phyloP scores from a whole-genome alignment of 2,329 filamentous ascomycete genomes.

The Grosmannia serpens region DNA sequence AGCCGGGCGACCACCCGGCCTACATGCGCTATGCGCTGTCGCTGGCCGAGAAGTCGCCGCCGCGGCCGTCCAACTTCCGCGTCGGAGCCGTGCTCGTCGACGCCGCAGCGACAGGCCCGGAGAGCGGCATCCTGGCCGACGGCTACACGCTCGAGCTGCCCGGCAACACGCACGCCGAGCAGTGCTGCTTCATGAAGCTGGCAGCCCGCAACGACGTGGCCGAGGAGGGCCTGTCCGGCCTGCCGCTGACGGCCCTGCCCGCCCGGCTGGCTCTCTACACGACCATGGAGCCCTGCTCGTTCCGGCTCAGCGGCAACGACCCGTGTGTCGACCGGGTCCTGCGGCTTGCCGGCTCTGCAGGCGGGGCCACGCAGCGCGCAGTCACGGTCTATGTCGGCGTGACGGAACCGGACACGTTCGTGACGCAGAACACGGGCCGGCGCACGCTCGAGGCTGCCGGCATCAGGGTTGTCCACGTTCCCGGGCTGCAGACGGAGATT shows the following conservation, averaged over 20 bases:
- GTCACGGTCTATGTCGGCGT: slow-evolving; percentile 74
- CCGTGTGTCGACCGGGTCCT: slow-evolving; percentile 74
- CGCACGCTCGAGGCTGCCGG: slow-evolving; percentile 58
- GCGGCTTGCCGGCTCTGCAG: slow-evolving; percentile 34
- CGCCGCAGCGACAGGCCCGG: slow-evolving; percentile 31
- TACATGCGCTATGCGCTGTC: slow-evolving; percentile 61
- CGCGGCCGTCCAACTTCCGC: slow-evolving; percentile 82
- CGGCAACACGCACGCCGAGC: slow-evolving; percentile 94
- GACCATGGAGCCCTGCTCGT: slow-evolving; percentile 78
- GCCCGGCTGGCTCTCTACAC: slow-evolving; percentile 62
- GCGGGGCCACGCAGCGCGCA: not conserved
- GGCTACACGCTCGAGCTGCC: slow-evolving; percentile 85
- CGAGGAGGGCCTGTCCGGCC: slow-evolving; percentile 41
- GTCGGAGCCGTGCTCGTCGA: slow-evolving; percentile 83
- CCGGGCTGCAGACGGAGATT: slow-evolving; percentile 71
- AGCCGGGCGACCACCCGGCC: slow-evolving; percentile 27
- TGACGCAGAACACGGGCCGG: slow-evolving; percentile 68
- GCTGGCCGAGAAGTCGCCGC: slow-evolving; percentile 69
- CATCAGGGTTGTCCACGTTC: slow-evolving; percentile 60
- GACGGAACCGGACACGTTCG: slow-evolving; percentile 81
- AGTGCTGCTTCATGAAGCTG: slow-evolving; percentile 77
- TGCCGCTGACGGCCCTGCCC: slow-evolving; percentile 26
- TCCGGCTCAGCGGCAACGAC: slow-evolving; percentile 61
- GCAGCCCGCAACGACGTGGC: slow-evolving; percentile 32
- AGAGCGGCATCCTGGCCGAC: slow-evolving; percentile 48